Evolutionary conservation across 495 filamentous ascomycete genomes (phyloP), one percentile per base, ranked within the genome.

Genomic region (Penicillium crystallinum): DNA sequence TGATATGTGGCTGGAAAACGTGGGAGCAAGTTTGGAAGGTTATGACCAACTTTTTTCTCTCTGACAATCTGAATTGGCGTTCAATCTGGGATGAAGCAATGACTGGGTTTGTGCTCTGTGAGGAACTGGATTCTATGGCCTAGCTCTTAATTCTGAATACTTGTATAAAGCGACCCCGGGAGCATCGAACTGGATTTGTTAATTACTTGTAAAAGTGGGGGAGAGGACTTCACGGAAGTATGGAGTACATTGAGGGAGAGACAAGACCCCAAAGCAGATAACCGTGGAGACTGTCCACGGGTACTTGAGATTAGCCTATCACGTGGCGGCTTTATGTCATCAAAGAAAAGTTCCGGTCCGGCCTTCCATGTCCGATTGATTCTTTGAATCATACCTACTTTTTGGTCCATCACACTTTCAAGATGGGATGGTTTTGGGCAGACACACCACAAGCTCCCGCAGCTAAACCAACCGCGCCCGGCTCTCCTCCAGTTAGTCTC

Each of bases 381-480:
- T 9, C 31, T 3, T 14, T 15, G 17, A 23, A 27, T 10, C 6
- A 14, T 48, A 0, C 19, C 15, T 33, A 8, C 27, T 46, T 43
- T 9, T 54, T 40, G 1, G 50, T 34, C 10, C 8, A n/a, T n/a
- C n/a, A n/a, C n/a, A n/a, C 6, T 31, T 43, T 53, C 46, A 65
- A 55, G 39, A 97, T 98, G 93, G 93, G 93, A 55, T 98, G 95
- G 95, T 98, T 98, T 60, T 98, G 93, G 93, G 88, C 91, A 70
- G 91, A 98, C 57, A 65, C 81, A 40, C 68, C 66, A 49, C 74
- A 68, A 25, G 46, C 61, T 39, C 64, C 80, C 18, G 54, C 69
- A 54, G 70, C 75, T 38, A 59, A 65, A 22, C 59, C 73, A 39
- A 58, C 59, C 44, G 62, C 72, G 14, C 65, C 71, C 57, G 65